Evolutionary conservation across 164 flowering plant genomes (phyloP), one percentile per base, ranked within the genome.

Genomic region (Warburgia ugandensis): DNA sequence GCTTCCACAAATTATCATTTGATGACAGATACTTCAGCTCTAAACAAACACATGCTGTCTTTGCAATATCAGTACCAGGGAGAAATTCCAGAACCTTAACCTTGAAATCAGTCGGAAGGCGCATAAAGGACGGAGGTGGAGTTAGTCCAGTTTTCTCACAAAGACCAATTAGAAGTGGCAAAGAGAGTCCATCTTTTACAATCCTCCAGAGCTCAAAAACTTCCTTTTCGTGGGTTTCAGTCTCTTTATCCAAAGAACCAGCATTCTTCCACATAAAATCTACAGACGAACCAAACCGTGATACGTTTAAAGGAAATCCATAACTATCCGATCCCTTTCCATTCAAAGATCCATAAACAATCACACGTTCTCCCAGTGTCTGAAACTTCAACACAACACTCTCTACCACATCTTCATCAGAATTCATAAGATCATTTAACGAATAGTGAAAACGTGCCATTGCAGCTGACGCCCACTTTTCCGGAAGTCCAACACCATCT

Each of bases 151-250:
- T 53, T 44, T 56, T 67, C 10, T 78, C 81, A 58, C 87, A 84
- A 19, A 92, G 71, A 67, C 81, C 83, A 3, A 79, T 77, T 27
- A 80, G 65, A 28, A 92, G 68, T 0, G 99, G 97, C 65, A 82
- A 62, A 6, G 79, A 80, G 47, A 92, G 72, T 40, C 68, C 70
- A 64, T 82, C 99, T 62, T 88, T 92, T 29, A 84, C 80, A 19
- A 50, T 67, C 68, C 73, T 86, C 95, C 95, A 84, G 42, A 92
- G 80, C 21, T 73, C 79, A 66, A 77, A 86, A 33, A 81, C 61
- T 37, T 56, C 70, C 16, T 39, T 65, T 20, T 74, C 79, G 11
- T 67, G 56, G 33, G 29, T 35, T 19, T 32, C 62, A 55, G 35
- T 53, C 8, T 29, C 70, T 31, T 19, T 48, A 11, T 14, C 57